Evolutionary conservation across 2,329 filamentous ascomycete species (phyloP), one percentile per base, ranked within the genome.

Genomic region (Penicillium sp.): DNA sequence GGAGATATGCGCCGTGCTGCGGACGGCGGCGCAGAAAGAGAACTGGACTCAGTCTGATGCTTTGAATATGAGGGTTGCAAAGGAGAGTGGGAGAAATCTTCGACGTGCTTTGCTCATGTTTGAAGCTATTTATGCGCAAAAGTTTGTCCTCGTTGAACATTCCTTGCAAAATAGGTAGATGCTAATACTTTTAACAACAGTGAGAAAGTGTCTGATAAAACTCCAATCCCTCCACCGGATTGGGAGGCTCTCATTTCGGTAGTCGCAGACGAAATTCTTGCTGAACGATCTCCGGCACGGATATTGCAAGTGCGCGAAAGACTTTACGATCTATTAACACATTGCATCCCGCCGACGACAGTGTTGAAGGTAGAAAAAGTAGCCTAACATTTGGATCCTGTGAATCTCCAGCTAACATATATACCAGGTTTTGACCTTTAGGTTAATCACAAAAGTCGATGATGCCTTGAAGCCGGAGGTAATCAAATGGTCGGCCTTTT

Each of bases 401-500:
- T 20, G 28, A 11, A 4, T 46, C 5, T 12, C 6, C 7, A 26
- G 42, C 53, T 47, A 43, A 56, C 48, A 5, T 23, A 59, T 28
- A n/a, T 52, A 18, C 23, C 59, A 83, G 78, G 96, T 91, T 0
- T 80, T 99, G 59, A 95, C 93, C 0, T 97, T 96, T 79, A 96
- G 96, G 74, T 81, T 99, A 21, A 86, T 97, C 64, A 83, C 86
- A 0, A 84, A 90, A 68, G 89, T 96, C 54, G 93, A 97, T 65
- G 92, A 97, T 69, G 86, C 83, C 23, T 77, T 99, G 51, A 97
- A 97, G 73, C 85, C 88, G 2, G 93, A 99, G 57, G 88, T 99
- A 4, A 89, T 99, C 63, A 90, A 88, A 69, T 99, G 94, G 94
- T 90, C 91, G 4, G 92, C 94, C 0, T 97, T 97, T 68, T 99